phyloP scores from a whole-genome alignment of 2,329 filamentous ascomycete genomes.

The Amauroascus verrucosus region DNA sequence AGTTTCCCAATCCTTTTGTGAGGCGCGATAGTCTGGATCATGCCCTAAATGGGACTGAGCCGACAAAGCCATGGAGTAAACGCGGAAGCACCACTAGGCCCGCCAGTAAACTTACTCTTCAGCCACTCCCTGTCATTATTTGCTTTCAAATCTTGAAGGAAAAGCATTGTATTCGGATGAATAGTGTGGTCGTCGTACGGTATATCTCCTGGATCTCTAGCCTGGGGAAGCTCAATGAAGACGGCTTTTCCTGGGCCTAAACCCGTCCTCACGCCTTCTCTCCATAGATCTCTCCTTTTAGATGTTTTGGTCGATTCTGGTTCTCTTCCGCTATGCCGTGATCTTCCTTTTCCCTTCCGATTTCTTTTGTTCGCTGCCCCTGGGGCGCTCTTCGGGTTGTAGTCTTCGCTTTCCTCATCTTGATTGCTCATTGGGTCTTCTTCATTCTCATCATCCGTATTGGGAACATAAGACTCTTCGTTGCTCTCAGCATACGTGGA shows the following conservation, averaged over 20 bases:
- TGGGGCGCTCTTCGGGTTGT: neutral
- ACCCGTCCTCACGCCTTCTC: slow-evolving; percentile 45
- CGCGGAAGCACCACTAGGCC: neutral
- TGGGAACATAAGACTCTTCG: slow-evolving; percentile 2
- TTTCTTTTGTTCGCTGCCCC: slow-evolving; percentile 16
- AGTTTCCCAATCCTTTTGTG: slow-evolving; percentile 69
- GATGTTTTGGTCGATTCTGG: slow-evolving; percentile 16
- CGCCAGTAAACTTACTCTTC: slow-evolving; percentile 41
- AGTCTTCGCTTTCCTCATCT: slow-evolving; percentile 33
- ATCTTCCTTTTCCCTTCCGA: slow-evolving; percentile 46
- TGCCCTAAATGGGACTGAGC: slow-evolving; percentile 46
- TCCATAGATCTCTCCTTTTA: slow-evolving; percentile 45
- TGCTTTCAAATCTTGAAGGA: slow-evolving; percentile 47
- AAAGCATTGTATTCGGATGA: slow-evolving; percentile 54
- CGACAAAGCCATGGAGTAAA: neutral
- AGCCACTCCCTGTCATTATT: slow-evolving; percentile 56
- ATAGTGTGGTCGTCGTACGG: slow-evolving; percentile 49
- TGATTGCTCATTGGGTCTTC: slow-evolving; percentile 25
- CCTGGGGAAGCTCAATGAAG: slow-evolving; percentile 53
- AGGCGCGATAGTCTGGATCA: slow-evolving; percentile 66
- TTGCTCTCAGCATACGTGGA: neutral
- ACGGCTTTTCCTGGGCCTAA: slow-evolving; percentile 51
- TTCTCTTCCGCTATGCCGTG: slow-evolving; percentile 11
- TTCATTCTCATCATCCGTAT: slow-evolving; percentile 7
- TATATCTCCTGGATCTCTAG: slow-evolving; percentile 49